Evolutionary conservation across 2,329 filamentous ascomycete genomes (phyloP), one percentile per base, ranked within the genome.

Genomic region (Cryphonectria nitschkei): DNA sequence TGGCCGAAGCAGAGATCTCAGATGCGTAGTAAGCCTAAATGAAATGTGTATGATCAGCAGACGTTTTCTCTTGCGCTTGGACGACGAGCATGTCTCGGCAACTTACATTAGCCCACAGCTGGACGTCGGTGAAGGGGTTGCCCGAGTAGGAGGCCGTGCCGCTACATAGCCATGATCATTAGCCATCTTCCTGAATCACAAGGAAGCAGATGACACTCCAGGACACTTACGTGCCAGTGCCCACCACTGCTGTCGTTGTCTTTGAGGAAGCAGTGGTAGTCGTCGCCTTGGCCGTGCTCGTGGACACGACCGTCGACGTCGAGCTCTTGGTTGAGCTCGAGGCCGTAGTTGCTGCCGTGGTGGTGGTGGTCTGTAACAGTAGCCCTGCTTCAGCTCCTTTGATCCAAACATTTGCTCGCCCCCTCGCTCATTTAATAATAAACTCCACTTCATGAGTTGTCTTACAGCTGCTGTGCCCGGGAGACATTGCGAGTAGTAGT

Each of bases 1-100:
- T 85, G 13, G 91, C 91, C 26, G 85, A 80, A 52, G 78, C 84
- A 69, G 83, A 81, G 69, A 89, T 82, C 77, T 88, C 85, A 26
- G 84, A 85, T 22, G 84, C 81, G 75, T 88, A 89, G 80, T 84
- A 87, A 69, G 77, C 79, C 63, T 65, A 8, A 29, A 29, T 32
- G 6, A 8, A 7, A 9, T 7, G 22, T 9, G 37, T 13, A n/a
- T 26, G 32, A 22, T 65, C 9, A 65, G 26, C 41, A 41, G 61
- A 8, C 61, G 13, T n/a, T 3, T n/a, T 43, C 37, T 8, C 14
- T 26, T 16, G 26, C 16, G n/a, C 58, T 60, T 19, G 34, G 43
- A 29, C 43, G 9, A 16, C 19, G 16, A 1, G 11, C 3, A 7
- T 22, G 9, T 32, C 29, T 34, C 11, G 29, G 19, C 11, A 26